Conservation (phyloP, 2,329 filamentous ascomycete species). For the Arachnomyces sp. region DNA sequence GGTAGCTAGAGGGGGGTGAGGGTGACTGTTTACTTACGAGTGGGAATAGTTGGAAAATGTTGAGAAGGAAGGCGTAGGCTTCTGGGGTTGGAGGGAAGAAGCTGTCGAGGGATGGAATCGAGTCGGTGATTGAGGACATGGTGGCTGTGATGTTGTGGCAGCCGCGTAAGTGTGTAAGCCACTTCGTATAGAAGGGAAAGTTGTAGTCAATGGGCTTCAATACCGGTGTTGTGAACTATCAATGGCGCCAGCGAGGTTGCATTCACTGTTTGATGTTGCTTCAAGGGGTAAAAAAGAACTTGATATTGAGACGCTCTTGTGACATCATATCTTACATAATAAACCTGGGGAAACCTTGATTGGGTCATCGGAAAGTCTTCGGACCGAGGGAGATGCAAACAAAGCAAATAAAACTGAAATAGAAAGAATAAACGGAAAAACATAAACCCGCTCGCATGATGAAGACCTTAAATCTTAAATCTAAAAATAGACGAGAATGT, state of each 20-base stretch:
- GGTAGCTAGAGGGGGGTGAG: slow-evolving; percentile 16
- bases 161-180: background rate
- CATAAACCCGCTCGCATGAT: too few relatives aligned
- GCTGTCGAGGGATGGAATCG: slow-evolving; percentile 21
- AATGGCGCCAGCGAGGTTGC: background rate
- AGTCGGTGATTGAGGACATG: slow-evolving; percentile 15
- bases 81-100: slow-evolving; percentile 31
- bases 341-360: too few relatives aligned
- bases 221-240: background rate
- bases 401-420: too few relatives aligned
- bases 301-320: too few relatives aligned
- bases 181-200: background rate
- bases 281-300: too few relatives aligned
- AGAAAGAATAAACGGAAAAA: too few relatives aligned
- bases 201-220: background rate
- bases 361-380: too few relatives aligned
- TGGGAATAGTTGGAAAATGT: slow-evolving; percentile 36
- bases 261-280: too few relatives aligned
- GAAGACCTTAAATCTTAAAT: too few relatives aligned
- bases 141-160: background rate
- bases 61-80: slow-evolving; percentile 28
- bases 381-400: too few relatives aligned
- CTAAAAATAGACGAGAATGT: too few relatives aligned
- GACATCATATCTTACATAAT: too few relatives aligned
- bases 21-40: slow-evolving; percentile 38